Evolutionary conservation across 2,329 filamentous ascomycete genomes (phyloP), one percentile per base, ranked within the genome.

Genomic region (Fusarium buharicum): DNA sequence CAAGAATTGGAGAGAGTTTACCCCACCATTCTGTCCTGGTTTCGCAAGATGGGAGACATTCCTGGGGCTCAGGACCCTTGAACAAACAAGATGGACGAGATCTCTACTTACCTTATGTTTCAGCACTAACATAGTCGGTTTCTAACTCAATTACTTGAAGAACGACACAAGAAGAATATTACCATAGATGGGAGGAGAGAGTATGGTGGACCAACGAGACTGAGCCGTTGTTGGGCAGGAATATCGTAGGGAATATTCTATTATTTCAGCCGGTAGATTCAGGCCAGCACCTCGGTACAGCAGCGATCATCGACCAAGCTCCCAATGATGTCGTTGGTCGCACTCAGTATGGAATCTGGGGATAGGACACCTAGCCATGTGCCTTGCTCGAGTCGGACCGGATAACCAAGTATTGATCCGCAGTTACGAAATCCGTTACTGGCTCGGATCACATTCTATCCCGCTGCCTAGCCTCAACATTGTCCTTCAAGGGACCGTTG

Each of bases 281-380:
- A 57, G 50, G 46, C 48, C 44, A 65, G 44, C 56, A 37, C 13
- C 38, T 62, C 41, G 51, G 45, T 46, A 30, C 30, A 20, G 43
- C 17, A 31, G 38, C 37, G 53, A 58, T 64, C 38, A 53, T 34
- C 28, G 31, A 43, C 20, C 55, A 39, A 24, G 24, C 38, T 46
- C 24, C 24, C 20, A 27, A 47, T 33, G 30, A 47, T 41, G 38
- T 41, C 50, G 46, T 36, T 50, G 28, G 40, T 54, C 27, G 37
- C 36, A n/a, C 13, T 44, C 27, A 18, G 34, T 37, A 46, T 61
- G 37, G 28, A 43, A 57, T 52, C 47, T 37, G 45, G 48, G 58
- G 33, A 4, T 28, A 37, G 38, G 34, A 30, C 28, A 46, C 60
- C 24, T 31, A 39, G n/a, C 44, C 55, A 28, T 46, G 11, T 36